A percentile compares a stretch with the other conserved stretches of the same genome.
These are phyloP conservation scores for Sesbania bispinosa DNA, from an alignment of 306 rosid species.

Conservation along the genomic window DNA sequence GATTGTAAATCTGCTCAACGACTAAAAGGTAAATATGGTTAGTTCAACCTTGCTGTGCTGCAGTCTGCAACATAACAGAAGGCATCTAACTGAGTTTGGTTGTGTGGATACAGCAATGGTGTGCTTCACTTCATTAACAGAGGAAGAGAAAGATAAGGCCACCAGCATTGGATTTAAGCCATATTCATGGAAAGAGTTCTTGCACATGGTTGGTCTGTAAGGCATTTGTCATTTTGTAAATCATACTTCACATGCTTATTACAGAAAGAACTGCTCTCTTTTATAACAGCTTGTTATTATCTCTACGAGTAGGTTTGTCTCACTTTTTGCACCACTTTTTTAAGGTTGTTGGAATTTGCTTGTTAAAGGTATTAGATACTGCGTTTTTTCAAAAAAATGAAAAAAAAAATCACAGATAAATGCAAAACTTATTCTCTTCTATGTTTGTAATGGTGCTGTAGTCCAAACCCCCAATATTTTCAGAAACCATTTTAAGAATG, in stretches of 20 bases:
- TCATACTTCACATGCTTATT: neutral
- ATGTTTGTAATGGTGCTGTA: too few relatives aligned
- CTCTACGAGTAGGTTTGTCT: neutral
- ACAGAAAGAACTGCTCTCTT: neutral
- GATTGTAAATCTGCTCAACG: conserved; percentile 47
- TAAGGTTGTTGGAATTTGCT: too few relatives aligned
- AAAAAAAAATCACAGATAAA: too few relatives aligned
- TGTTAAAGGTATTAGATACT: too few relatives aligned
- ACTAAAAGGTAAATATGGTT: conserved; percentile 53
- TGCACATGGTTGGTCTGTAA: conserved; percentile 43
- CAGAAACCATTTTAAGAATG: too few relatives aligned
- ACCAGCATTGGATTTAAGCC: conserved; percentile 50
- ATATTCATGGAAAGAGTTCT: conserved; percentile 76
- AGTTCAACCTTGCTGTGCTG: neutral
- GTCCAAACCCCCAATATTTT: too few relatives aligned
- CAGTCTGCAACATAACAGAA: conserved; percentile 9
- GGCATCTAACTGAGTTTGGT: conserved; percentile 26
- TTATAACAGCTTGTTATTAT: neutral
- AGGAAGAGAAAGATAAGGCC: conserved; percentile 56
- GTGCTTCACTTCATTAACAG: conserved; percentile 67
- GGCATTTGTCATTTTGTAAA: conserved; percentile 3
- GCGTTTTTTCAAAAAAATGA: too few relatives aligned
- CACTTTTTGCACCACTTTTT: too few relatives aligned
- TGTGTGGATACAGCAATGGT: conserved; percentile 60
- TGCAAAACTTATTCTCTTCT: too few relatives aligned